Percentiles rank a stretch among this genome's conserved stretches.
Evolutionary conservation across 805 yeast species (phyloP).

Genomic region (Clavispora vitiphila): DNA sequence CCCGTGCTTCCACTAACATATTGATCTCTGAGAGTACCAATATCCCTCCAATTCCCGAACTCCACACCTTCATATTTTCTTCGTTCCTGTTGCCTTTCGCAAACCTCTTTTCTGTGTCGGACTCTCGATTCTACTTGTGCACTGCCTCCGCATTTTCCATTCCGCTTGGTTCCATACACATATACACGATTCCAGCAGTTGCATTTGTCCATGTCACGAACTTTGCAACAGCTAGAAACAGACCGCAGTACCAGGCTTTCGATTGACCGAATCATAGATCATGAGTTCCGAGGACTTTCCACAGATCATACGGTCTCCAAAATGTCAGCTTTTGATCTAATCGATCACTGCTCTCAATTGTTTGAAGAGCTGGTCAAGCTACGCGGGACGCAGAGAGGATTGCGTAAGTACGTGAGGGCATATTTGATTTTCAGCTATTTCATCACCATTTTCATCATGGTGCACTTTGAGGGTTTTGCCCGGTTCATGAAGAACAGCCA

Average conservation of each 20-base stretch:
- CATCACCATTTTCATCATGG: conserved; percentile 38
- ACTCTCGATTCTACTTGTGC: neutral
- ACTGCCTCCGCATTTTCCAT: neutral
- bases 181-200: neutral
- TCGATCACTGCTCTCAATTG: conserved; percentile 35
- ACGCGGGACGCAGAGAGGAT: conserved; percentile 14
- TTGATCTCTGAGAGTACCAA: neutral
- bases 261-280: conserved; percentile 19
- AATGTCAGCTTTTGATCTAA: conserved; percentile 37
- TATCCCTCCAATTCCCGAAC: neutral
- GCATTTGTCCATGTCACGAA: neutral
- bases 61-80: too few relatives aligned
- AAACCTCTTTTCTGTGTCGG: neutral
- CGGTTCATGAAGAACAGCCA: conserved; percentile 31
- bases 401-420: conserved; percentile 29
- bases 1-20: neutral
- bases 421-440: conserved; percentile 39
- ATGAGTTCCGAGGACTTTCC: conserved; percentile 35
- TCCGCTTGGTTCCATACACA: neutral
- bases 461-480: conserved; percentile 40
- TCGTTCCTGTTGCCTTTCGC: too few relatives aligned
- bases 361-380: conserved; percentile 26
- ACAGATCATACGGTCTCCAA: conserved; percentile 23
- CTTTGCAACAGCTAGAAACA: neutral
- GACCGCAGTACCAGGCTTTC: neutral